Evolutionary conservation across 192 early-diverging fungal genomes (phyloP).

Genomic region (Linnemannia schmuckeri): DNA sequence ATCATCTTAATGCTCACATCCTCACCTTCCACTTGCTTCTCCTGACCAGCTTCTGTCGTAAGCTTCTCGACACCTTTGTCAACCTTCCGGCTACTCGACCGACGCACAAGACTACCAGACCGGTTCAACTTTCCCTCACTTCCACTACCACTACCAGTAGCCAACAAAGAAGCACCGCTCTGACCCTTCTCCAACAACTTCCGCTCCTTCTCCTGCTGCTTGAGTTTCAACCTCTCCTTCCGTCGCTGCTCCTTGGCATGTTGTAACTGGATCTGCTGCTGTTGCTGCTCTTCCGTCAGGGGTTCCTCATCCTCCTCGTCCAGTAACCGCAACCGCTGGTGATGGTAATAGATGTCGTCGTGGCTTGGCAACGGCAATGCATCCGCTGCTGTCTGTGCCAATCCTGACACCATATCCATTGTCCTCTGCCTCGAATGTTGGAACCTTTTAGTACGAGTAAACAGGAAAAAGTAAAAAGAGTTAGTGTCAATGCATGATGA

Average conservation of each 20-base stretch:
- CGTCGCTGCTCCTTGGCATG: slow-evolving; percentile 39
- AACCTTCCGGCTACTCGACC: slow-evolving; percentile 16
- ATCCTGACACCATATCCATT: slow-evolving; percentile 47
- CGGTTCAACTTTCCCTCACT: background rate
- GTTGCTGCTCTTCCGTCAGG: slow-evolving; percentile 3
- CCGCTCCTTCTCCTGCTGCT: slow-evolving; percentile 28
- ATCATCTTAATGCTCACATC: background rate
- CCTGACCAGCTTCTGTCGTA: background rate
- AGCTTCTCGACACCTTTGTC: background rate
- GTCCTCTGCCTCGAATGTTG: slow-evolving; percentile 51
- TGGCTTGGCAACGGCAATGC: slow-evolving; percentile 48
- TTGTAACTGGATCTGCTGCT: slow-evolving; percentile 12
- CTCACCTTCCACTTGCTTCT: background rate
- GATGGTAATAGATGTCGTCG: slow-evolving; percentile 55
- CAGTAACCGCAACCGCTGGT: slow-evolving; percentile 43
- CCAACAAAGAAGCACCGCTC: background rate
- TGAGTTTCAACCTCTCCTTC: slow-evolving; percentile 11
- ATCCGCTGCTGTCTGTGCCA: slow-evolving; percentile 48
- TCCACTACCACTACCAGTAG: background rate
- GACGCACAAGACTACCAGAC: slow-evolving; percentile 33
- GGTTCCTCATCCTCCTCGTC: slow-evolving; percentile 40
- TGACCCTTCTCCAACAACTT: background rate
- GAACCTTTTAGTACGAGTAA: slow-evolving; percentile 14
- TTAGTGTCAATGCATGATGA: background rate
- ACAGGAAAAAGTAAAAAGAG: background rate